Evolutionary conservation across 441 rosid genomes (phyloP).

Genomic region (Pelargonium myrrhifolium): DNA sequence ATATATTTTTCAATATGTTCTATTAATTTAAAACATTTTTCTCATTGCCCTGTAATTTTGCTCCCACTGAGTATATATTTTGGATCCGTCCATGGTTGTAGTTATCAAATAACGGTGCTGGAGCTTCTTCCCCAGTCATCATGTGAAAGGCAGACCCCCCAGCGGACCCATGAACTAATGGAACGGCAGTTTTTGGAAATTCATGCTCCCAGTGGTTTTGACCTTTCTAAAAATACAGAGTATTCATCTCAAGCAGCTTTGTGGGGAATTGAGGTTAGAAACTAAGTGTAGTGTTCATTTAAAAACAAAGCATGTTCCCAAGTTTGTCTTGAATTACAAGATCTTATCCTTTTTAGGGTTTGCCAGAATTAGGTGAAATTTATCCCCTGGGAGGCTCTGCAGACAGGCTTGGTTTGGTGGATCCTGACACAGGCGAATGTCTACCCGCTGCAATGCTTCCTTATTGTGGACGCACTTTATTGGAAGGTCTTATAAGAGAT

Average conservation of each 20-base stretch:
- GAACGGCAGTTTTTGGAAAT: conserved; percentile 57
- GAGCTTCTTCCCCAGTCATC: conserved; percentile 68
- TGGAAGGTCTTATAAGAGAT: conserved; percentile 93
- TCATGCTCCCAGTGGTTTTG: conserved; percentile 63
- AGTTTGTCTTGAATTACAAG: conserved; percentile 35
- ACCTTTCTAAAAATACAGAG: conserved; percentile 58
- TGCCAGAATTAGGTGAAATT: conserved; percentile 89
- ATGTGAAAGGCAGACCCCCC: conserved; percentile 38
- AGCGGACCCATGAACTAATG: conserved; percentile 36
- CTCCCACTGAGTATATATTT: too few relatives aligned
- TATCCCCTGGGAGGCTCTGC: conserved; percentile 95
- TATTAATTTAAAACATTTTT: too few relatives aligned
- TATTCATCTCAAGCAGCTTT: conserved; percentile 86
- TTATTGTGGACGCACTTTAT: conserved; percentile 78
- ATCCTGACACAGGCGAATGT: conserved; percentile 77
- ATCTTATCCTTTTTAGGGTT: conserved; percentile 63
- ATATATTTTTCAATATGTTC: too few relatives aligned
- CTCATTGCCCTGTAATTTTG: too few relatives aligned
- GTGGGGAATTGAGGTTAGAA: conserved; percentile 85
- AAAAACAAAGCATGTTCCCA: not conserved
- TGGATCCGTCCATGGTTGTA: too few relatives aligned
- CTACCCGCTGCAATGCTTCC: conserved; percentile 97
- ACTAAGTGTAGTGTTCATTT: conserved; percentile 14
- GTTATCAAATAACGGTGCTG: conserved; percentile 74
- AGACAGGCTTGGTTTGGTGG: conserved; percentile 81